phyloP scores from a whole-genome alignment of 1,284 basidiomycete species.

The Cutaneotrichosporon mucoides region DNA sequence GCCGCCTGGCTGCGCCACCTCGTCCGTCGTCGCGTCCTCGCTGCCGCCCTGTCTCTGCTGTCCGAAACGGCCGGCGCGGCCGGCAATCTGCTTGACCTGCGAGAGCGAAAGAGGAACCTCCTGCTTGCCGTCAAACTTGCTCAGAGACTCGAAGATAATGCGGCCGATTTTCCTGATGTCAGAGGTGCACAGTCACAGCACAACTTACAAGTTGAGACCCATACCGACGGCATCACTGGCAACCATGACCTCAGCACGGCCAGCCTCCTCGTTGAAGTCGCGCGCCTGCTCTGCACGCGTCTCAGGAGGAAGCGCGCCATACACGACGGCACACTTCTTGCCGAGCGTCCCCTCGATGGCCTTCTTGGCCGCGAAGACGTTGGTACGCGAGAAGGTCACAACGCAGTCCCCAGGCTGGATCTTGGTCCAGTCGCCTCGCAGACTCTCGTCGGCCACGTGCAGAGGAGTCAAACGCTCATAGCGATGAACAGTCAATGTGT shows the following conservation, averaged over 20 bases:
- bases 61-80: constrained; percentile 89
- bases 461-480: constrained; percentile 89
- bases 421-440: constrained; percentile 62
- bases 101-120: constrained; percentile 63
- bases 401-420: constrained; percentile 84
- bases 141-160: constrained; percentile 73
- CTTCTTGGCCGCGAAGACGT: constrained; percentile 75
- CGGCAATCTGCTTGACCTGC: constrained; percentile 93
- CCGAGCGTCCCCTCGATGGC: constrained; percentile 66
- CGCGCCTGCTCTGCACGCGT: constrained; percentile 82
- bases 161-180: constrained; percentile 77
- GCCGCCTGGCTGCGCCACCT: constrained; percentile 54
- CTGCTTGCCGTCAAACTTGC: constrained; percentile 66
- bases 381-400: constrained; percentile 74
- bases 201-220: constrained; percentile 92
- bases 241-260: constrained; percentile 76
- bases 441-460: constrained; percentile 60
- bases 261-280: constrained; percentile 75
- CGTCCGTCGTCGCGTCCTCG: constrained; percentile 23
- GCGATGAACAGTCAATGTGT: constrained; percentile 72
- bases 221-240: constrained; percentile 93
- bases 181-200: no score
- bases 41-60: constrained; percentile 49
- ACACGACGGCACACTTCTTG: constrained; percentile 79
- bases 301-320: constrained; percentile 85